Percentiles rank a stretch among this genome's conserved stretches.
Conservation (phyloP, 2,329 filamentous ascomycete genomes). For the Fusarium nisikadoi region DNA sequence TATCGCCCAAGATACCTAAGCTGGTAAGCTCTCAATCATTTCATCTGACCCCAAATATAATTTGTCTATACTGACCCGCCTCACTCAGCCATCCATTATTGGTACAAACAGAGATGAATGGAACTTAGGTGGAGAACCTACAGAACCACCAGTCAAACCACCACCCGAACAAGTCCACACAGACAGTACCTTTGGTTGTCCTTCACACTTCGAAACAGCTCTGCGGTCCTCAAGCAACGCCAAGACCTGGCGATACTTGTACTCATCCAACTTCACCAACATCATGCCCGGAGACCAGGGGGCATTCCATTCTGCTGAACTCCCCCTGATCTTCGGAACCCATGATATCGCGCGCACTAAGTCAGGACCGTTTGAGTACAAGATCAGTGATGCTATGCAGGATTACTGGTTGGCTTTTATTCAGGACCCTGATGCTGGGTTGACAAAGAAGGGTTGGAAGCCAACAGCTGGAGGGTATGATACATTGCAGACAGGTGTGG, state of each 20-base stretch:
- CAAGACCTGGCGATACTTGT: conserved; percentile 15
- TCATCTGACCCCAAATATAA: not conserved
- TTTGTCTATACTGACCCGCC: not conserved
- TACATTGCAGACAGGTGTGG: not conserved
- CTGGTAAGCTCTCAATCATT: not conserved
- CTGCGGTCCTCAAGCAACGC: not conserved
- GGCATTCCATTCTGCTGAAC: not conserved
- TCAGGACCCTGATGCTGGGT: not conserved
- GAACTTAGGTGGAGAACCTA: not conserved
- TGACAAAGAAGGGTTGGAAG: not conserved
- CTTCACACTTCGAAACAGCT: conserved; percentile 1
- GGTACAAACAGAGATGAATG: conserved; percentile 8
- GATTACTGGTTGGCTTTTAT: conserved; percentile 5
- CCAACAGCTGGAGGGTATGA: not conserved
- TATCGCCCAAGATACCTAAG: not conserved
- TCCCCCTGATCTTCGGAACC: conserved; percentile 8
- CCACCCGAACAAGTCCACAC: not conserved
- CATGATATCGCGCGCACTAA: not conserved
- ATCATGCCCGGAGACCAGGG: conserved; percentile 9
- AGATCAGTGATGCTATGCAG: conserved; percentile 7
- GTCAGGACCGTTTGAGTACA: not conserved
- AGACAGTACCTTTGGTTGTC: not conserved
- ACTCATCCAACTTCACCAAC: conserved; percentile 14
- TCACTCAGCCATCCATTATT: not conserved
- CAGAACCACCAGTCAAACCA: not conserved